These are phyloP conservation scores for Aspergillus pseudoviridinutans DNA, from an alignment of 2,329 filamentous ascomycete genomes.

Conservation along the genomic window DNA sequence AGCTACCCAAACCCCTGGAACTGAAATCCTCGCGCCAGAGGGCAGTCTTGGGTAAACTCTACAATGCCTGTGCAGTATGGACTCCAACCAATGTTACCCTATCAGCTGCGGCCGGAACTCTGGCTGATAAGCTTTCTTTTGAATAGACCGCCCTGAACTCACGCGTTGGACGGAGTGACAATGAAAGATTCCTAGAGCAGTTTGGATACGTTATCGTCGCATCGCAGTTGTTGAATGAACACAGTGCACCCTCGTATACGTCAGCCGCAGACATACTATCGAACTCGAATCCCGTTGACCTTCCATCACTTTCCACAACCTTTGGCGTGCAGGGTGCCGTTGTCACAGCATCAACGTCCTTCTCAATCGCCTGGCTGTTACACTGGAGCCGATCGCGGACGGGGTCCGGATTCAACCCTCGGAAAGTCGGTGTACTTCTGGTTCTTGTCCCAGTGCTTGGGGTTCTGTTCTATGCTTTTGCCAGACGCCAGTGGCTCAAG, in stretches of 20 bases:
- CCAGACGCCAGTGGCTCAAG: slow-evolving; percentile 76
- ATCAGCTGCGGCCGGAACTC: background rate
- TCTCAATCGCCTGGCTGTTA: slow-evolving; percentile 62
- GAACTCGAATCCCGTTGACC: slow-evolving; percentile 25
- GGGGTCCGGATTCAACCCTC: slow-evolving; percentile 40
- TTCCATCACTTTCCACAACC: slow-evolving; percentile 37
- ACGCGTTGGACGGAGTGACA: slow-evolving; percentile 68
- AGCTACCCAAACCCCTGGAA: slow-evolving; percentile 47
- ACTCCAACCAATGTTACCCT: background rate
- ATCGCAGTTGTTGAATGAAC: slow-evolving; percentile 77
- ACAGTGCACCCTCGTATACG: slow-evolving; percentile 39
- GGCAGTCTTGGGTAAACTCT: slow-evolving; percentile 37
- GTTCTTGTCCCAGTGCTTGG: slow-evolving; percentile 51
- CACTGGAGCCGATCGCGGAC: slow-evolving; percentile 64
- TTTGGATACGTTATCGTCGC: slow-evolving; percentile 92
- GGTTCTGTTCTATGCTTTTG: slow-evolving; percentile 64
- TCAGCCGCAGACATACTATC: slow-evolving; percentile 34
- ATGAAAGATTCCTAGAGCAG: slow-evolving; percentile 80
- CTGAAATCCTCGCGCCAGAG: slow-evolving; percentile 27
- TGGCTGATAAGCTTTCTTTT: background rate
- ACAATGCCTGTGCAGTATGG: slow-evolving; percentile 47
- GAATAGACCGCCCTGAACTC: slow-evolving; percentile 32
- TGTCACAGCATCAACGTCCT: slow-evolving; percentile 60
- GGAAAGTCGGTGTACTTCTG: slow-evolving; percentile 37
- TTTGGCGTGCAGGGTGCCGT: slow-evolving; percentile 63